A percentile compares a stretch with the other conserved stretches of the same genome.
phyloP scores from a whole-genome alignment of 257 asterid genomes.

The Schizonepeta tenuifolia region DNA sequence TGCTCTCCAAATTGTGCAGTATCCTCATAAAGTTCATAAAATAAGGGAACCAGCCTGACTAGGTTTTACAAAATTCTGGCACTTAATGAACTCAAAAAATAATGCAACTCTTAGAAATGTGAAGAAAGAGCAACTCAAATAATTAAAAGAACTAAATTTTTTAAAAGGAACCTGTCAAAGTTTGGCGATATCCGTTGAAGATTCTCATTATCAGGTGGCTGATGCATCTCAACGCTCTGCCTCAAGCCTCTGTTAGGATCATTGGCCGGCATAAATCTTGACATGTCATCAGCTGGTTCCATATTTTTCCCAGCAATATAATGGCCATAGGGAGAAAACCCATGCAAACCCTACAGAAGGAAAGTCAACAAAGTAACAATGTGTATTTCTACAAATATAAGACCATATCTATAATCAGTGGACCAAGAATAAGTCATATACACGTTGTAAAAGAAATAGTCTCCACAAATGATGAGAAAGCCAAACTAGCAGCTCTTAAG shows the following conservation, averaged over 20 bases:
- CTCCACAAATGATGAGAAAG: slow-evolving; percentile 14
- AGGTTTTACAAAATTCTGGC: neutral
- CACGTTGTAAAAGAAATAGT: slow-evolving; percentile 9
- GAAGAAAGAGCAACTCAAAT: slow-evolving; percentile 3
- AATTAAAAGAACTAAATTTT: slow-evolving; percentile 24
- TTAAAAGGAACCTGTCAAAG: slow-evolving; percentile 58
- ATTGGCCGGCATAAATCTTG: slow-evolving; percentile 60
- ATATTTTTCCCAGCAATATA: slow-evolving; percentile 51
- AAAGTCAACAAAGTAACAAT: slow-evolving; percentile 24
- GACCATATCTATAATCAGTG: neutral
- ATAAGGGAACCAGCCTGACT: too few relatives aligned
- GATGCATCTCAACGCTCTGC: slow-evolving; percentile 49
- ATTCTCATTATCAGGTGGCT: slow-evolving; percentile 38
- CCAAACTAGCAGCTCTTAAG: slow-evolving; percentile 15
- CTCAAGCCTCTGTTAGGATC: slow-evolving; percentile 41
- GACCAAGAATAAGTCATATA: neutral
- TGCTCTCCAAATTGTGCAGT: too few relatives aligned
- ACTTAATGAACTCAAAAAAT: slow-evolving; percentile 17
- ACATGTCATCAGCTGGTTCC: slow-evolving; percentile 44
- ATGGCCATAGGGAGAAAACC: slow-evolving; percentile 48
- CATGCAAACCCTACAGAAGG: slow-evolving; percentile 54
- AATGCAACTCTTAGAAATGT: neutral
- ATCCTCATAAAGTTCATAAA: too few relatives aligned
- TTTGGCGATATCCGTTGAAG: slow-evolving; percentile 44
- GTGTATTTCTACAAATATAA: slow-evolving; percentile 21